phyloP scores from a whole-genome alignment of 768 basidiomycete genomes.

The Dictyophora rubrovolvata region DNA sequence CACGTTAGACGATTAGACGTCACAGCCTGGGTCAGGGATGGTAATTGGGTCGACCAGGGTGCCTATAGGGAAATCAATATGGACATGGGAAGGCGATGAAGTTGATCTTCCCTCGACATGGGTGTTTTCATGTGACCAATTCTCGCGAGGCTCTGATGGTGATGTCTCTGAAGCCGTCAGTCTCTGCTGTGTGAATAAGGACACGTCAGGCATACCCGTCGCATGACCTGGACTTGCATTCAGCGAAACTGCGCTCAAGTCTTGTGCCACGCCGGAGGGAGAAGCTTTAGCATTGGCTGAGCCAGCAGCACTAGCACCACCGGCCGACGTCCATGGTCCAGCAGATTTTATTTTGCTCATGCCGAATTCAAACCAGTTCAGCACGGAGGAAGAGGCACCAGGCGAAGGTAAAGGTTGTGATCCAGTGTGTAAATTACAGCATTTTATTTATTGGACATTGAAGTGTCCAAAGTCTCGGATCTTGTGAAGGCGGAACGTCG shows the following conservation, averaged over 20 bases:
- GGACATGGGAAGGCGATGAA: slow-evolving; percentile 9
- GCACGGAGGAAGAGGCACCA: slow-evolving; percentile 43
- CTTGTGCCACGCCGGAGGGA: slow-evolving; percentile 35
- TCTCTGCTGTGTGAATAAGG: slow-evolving; percentile 64
- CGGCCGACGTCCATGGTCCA: slow-evolving; percentile 22
- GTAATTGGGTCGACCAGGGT: no score
- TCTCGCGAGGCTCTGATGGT: slow-evolving; percentile 14
- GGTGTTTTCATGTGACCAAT: slow-evolving; percentile 17
- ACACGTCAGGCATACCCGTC: slow-evolving; percentile 38
- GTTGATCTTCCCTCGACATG: slow-evolving; percentile 12
- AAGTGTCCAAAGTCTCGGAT: slow-evolving; percentile 36
- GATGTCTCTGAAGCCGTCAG: slow-evolving; percentile 25
- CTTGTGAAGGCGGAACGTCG: slow-evolving; percentile 85
- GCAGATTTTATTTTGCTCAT: slow-evolving; percentile 78
- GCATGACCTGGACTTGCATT: slow-evolving; percentile 23
- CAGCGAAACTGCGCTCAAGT: slow-evolving; percentile 40
- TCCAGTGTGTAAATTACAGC: slow-evolving; percentile 61
- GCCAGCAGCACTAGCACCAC: no score
- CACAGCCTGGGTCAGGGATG: no score
- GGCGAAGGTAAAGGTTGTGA: slow-evolving; percentile 90
- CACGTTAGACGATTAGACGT: no score
- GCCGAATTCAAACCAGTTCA: slow-evolving; percentile 84
- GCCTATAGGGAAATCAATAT: no score
- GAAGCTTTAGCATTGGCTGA: slow-evolving; percentile 21
- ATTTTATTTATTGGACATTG: slow-evolving; percentile 11